Base-by-base conservation (phyloP, 768 basidiomycete species). In the Rhodocollybia butyracea region DNA sequence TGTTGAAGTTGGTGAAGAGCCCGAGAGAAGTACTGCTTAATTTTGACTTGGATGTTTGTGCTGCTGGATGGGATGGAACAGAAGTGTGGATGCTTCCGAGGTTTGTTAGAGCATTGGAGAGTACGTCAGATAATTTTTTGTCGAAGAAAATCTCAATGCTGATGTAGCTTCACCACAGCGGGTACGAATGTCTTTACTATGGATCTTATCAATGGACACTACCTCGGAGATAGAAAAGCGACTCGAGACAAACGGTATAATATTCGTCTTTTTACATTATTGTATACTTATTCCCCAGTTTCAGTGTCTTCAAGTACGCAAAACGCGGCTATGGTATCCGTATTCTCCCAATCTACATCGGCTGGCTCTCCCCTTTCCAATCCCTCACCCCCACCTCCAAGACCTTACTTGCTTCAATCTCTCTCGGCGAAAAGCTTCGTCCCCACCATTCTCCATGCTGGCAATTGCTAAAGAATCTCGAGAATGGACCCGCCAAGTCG, bases 251-350 rank as follows among this genome's bases (percentile, higher is more conserved):
- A 56, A 40, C 51, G 60, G 60, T 57, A 13, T 5, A 30, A 32
- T 27, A 27, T 3, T 34, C 32, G n/a, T 24, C 36, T 3, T 5
- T 40, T 21, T 39, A 13, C 3, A n/a, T n/a, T 32, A 21, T 46
- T 27, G 15, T n/a, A 15, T 21, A 42, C 26, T 27, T 31, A 15
- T 22, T 22, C n/a, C 36, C 26, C n/a, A n/a, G n/a, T n/a, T 27
- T 6, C 29, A 60, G 61, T 2, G 54, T 62, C n/a, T 60, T 60
- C 55, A 60, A 60, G 21, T 63, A 60, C 17, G 61, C 59, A n/a
- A 56, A 45, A 52, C 57, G 56, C 21, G 61, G 61, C 19, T 63
- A 55, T 45, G 61, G 61, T 6, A 39, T 63, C 10, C 61, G 61
- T 10, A 56, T 63, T 10, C 51, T 60, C 21, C 59, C 59, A 1